Conservation (phyloP, 2,329 filamentous ascomycete species). For the Sporothrix humicola region DNA sequence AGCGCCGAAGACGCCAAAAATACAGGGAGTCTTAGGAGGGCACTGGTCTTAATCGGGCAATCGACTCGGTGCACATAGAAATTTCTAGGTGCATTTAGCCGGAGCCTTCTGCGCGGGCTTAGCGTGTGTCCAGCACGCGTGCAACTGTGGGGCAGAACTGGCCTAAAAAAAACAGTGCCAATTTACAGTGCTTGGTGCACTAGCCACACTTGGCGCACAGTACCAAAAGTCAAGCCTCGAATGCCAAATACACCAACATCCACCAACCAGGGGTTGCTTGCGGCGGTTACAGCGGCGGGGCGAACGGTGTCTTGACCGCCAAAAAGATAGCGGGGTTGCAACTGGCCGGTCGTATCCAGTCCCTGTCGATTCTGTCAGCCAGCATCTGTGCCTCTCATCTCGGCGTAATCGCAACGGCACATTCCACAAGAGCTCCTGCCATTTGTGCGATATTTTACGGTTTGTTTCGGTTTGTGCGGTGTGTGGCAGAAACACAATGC, state of each 20-base stretch:
- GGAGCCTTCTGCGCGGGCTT: slow-evolving; percentile 11
- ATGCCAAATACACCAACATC: too few relatives aligned
- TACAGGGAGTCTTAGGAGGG: too few relatives aligned
- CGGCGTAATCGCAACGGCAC: slow-evolving; percentile 1
- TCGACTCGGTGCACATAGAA: too few relatives aligned
- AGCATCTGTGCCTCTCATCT: background rate
- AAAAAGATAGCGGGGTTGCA: slow-evolving; percentile 26
- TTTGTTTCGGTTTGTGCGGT: slow-evolving; percentile 3
- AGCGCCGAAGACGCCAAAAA: too few relatives aligned
- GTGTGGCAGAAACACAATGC: background rate
- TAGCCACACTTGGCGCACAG: background rate
- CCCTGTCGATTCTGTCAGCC: background rate
- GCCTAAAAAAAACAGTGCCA: background rate
- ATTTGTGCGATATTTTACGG: background rate
- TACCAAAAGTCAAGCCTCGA: background rate
- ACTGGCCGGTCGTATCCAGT: slow-evolving; percentile 8
- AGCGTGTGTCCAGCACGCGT: slow-evolving; percentile 13
- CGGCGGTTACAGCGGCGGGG: slow-evolving; percentile 24
- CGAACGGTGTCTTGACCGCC: slow-evolving; percentile 13
- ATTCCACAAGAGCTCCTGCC: background rate
- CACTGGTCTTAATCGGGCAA: too few relatives aligned
- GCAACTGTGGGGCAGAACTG: background rate
- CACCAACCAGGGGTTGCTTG: background rate
- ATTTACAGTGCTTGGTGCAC: background rate
- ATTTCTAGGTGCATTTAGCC: too few relatives aligned